Base-by-base conservation (phyloP, 2,329 filamentous ascomycete genomes). In the Hypoxylon sp. region DNA sequence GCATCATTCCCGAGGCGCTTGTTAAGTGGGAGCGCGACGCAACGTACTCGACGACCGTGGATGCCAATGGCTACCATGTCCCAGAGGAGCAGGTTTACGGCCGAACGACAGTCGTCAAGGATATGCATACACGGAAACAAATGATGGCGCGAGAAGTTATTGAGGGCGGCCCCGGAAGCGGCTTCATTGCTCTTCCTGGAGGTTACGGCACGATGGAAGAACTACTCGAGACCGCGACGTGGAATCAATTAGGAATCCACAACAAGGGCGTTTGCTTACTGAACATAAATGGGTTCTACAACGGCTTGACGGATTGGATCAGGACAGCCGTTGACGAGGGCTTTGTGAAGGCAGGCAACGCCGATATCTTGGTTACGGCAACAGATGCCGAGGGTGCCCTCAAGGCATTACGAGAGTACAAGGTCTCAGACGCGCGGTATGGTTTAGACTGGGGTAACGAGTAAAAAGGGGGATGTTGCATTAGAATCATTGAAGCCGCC, bases 221-320 rank as follows among this genome's bases (percentile, higher is more conserved):
- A 85, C 86, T 99, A 77, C 94, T 97, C 80, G 93, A 97, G 82
- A 89, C 93, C 2, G 90, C 90, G 25, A 97, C 93, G 10, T 99
- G 96, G 94, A 98, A 98, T 80, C 96, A 98, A 82, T 82, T 99
- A 53, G 95, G 96, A 0, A 98, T 99, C 72, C 96, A 98, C 81
- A 86, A 85, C 73, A 85, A 87, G 53, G 92, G 91, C 2, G 90
- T 98, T 49, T 90, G 95, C 59, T 83, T 98, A 52, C 88, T 93
- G 73, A 98, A 98, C 79, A 86, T 98, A 25, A 90, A 94, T 60
- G 93, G 94, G 0, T 98, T 97, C 81, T 99, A 94, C 88, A 91
- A 97, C 79, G 94, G 94, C 0, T 82, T 99, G 68, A 80, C 98
- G 64, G 81, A 86, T 55, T 98, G 94, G 95, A 89, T 98, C 65